Conservation (phyloP, 169 alveolate genomes). For the Babesia microti region DNA sequence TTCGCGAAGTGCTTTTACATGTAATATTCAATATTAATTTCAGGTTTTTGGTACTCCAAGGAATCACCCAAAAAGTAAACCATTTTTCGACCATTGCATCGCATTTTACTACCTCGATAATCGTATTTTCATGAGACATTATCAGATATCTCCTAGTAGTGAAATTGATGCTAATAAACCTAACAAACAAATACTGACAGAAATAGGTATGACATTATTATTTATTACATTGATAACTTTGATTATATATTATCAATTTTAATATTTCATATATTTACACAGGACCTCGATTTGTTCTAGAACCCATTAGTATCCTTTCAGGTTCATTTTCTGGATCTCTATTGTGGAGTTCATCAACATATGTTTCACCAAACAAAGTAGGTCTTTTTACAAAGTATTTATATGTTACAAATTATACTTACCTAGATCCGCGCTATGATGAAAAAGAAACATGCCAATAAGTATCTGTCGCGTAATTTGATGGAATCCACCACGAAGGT, state of each 20-base stretch:
- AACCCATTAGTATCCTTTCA: slow-evolving; percentile 75
- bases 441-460: too few relatives aligned
- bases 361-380: slow-evolving; percentile 35
- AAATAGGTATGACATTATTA: slow-evolving; percentile 71
- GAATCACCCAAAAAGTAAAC: slow-evolving; percentile 91
- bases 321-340: slow-evolving; percentile 70
- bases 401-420: too few relatives aligned
- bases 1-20: slow-evolving; percentile 45
- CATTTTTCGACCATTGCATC: slow-evolving; percentile 88
- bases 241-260: slow-evolving; percentile 6
- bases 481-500: too few relatives aligned
- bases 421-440: too few relatives aligned
- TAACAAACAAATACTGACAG: slow-evolving; percentile 71
- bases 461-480: too few relatives aligned
- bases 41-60: slow-evolving; percentile 84
- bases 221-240: slow-evolving; percentile 23
- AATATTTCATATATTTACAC: slow-evolving; percentile 10
- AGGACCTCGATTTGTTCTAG: slow-evolving; percentile 85
- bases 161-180: slow-evolving; percentile 56
- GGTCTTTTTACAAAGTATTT: neutral
- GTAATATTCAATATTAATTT: too few relatives aligned
- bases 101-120: slow-evolving; percentile 75
- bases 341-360: slow-evolving; percentile 22
- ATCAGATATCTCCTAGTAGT: slow-evolving; percentile 71
- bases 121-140: slow-evolving; percentile 82